Evolutionary conservation across 2,329 filamentous ascomycete species (phyloP).

Genomic region (Trichocomaceae sp.): DNA sequence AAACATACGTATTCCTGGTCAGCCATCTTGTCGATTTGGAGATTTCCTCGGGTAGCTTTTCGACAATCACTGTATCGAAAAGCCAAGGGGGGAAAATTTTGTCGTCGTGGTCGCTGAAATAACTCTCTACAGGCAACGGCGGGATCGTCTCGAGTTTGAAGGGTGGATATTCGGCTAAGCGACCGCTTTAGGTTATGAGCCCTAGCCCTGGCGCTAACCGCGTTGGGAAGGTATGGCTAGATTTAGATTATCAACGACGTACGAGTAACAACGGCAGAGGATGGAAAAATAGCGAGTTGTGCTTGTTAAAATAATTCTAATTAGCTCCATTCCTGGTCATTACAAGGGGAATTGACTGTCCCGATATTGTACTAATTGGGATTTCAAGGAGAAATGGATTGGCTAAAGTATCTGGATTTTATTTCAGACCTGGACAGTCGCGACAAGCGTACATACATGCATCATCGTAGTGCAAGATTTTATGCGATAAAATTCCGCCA

Average conservation of each 20-base stretch:
- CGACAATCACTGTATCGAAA: constrained; percentile 38
- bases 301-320: no score
- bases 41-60: constrained; percentile 39
- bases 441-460: constrained; percentile 19
- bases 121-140: constrained; percentile 21
- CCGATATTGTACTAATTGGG: no score
- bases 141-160: constrained; percentile 22
- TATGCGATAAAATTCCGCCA: constrained; percentile 20
- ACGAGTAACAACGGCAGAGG: no score
- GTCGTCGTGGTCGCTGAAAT: constrained; percentile 36
- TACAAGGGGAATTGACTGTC: no score
- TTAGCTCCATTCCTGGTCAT: no score
- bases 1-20: constrained; percentile 78
- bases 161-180: constrained; percentile 37
- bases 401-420: no score
- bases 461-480: constrained; percentile 24
- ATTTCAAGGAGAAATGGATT: no score
- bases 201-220: constrained; percentile 30
- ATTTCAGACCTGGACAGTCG: constrained; percentile 19
- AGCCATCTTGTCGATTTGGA: constrained; percentile 64
- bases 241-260: neutral
- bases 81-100: constrained; percentile 28
- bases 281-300: no score
- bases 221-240: constrained; percentile 14
- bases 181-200: constrained; percentile 34